Evolutionary conservation across 768 basidiomycete genomes (phyloP).

Genomic region (Suillus placidus): DNA sequence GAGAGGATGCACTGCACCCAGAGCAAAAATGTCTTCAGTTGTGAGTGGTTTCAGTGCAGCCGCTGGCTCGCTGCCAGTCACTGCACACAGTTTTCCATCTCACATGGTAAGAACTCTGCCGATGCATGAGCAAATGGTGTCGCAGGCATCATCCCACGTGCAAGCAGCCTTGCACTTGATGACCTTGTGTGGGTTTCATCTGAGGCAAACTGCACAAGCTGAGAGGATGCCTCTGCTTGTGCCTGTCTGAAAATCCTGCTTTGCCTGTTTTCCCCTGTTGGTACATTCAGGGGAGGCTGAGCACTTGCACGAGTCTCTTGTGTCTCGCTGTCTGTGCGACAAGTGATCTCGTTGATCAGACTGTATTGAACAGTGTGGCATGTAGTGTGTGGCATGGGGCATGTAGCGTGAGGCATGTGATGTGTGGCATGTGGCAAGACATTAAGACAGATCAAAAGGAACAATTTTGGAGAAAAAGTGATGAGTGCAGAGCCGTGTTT

Average conservation of each 20-base stretch:
- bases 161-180: constrained; percentile 18
- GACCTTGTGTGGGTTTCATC: constrained; percentile 31
- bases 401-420: too few species aligned
- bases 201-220: constrained; percentile 40
- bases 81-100: constrained; percentile 19
- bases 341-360: too few species aligned
- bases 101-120: not conserved
- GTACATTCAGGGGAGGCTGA: not conserved
- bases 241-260: too few species aligned
- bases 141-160: constrained; percentile 27
- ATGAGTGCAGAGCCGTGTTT: too few species aligned
- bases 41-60: constrained; percentile 7
- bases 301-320: not conserved
- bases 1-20: constrained; percentile 5
- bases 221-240: not conserved
- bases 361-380: too few species aligned
- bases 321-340: too few species aligned
- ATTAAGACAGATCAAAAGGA: too few species aligned
- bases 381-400: too few species aligned
- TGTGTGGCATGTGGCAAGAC: too few species aligned
- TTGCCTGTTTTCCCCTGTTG: too few species aligned
- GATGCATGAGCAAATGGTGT: constrained; percentile 23
- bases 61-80: constrained; percentile 8
- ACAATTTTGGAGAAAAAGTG: too few species aligned
- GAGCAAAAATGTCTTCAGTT: constrained; percentile 14